Base-by-base conservation (phyloP, 495 filamentous ascomycete genomes). In the Polyplosphaeria fusca region DNA sequence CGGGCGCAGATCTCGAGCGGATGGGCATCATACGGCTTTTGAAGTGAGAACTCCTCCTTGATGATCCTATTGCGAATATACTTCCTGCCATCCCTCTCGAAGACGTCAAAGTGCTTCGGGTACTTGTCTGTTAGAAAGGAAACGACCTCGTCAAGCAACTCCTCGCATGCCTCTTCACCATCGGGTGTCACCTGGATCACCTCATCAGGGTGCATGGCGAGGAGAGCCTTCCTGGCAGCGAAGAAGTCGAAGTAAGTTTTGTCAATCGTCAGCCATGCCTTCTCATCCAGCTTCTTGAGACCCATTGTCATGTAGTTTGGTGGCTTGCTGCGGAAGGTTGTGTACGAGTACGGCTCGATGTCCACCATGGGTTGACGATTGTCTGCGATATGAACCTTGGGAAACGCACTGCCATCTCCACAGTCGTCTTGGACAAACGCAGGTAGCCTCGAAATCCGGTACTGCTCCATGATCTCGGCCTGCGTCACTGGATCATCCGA, bases 1-100 rank as follows among this genome's bases (percentile, higher is more conserved):
- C 76, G 68, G 5, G 80, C 80, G n/a, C 78, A 79, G 14, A 77
- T 70, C 62, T 83, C 80, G 27, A 83, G 68, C 24, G 79, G 78
- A 47, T 79, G 74, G 13, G 11, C 4, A 12, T 64, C 59, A 19
- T 58, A 63, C 27, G 28, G 63, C 63, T n/a, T 66, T 1, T 69
- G 63, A 35, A 79, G 64, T 0, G 63, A 32, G 47, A 77, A 80
- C 26, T 63, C 73, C 48, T 83, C 79, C 9, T 71, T 66, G 0
- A 79, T 81, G 55, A 78, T 70, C 43, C 68, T 68, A 53, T 82
- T 82, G 26, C 73, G 57, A 14, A 83, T 68, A 3, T 48, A 63
- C 2, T 64, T 66, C 39, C 69, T 63, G 3, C 65, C 59, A n/a
- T 50, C 14, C 18, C 55, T 66, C n/a, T 67, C 64, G 46, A 68